These are phyloP conservation scores for Naganishia liquefaciens DNA, from an alignment of 1,284 basidiomycete genomes.

Conservation along the genomic window DNA sequence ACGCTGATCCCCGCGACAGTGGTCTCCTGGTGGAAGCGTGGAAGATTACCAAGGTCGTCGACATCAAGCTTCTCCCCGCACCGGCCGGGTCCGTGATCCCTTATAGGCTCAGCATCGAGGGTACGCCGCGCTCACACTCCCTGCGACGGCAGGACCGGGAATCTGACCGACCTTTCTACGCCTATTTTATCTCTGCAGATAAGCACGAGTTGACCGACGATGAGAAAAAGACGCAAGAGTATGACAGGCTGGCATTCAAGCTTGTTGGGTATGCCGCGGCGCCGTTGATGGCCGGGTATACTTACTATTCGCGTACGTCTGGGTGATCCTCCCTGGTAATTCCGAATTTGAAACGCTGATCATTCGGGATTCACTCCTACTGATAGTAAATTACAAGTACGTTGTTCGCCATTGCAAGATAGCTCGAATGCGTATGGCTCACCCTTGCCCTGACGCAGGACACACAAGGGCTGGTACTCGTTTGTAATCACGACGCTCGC, in stretches of 20 bases:
- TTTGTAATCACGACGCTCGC: conserved; percentile 73
- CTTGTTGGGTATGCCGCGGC: conserved; percentile 83
- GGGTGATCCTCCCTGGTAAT: too few relatives aligned
- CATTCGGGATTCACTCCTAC: background rate
- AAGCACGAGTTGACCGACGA: conserved; percentile 91
- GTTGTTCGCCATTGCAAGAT: background rate
- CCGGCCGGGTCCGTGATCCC: conserved; percentile 67
- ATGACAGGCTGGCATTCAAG: conserved; percentile 57
- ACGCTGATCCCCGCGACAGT: conserved; percentile 39
- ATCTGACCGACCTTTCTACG: conserved; percentile 1
- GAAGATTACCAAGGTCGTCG: conserved; percentile 82
- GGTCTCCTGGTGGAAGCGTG: conserved; percentile 91
- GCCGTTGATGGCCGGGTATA: conserved; percentile 80
- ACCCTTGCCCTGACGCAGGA: conserved; percentile 54
- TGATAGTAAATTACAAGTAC: conserved; percentile 18
- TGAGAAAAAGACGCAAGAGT: conserved; percentile 98
- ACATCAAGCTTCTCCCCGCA: conserved; percentile 68
- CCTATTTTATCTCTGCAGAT: conserved; percentile 62
- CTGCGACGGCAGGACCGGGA: background rate
- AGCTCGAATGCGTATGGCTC: background rate
- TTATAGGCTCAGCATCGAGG: conserved; percentile 78
- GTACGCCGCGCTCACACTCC: conserved; percentile 53
- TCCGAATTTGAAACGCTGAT: background rate
- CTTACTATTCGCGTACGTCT: conserved; percentile 72
- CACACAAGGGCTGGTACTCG: conserved; percentile 91